A percentile compares a stretch with the other conserved stretches of the same genome.
Conservation (phyloP, 1,139 yeast genomes). For the Geotrichum reessii region DNA sequence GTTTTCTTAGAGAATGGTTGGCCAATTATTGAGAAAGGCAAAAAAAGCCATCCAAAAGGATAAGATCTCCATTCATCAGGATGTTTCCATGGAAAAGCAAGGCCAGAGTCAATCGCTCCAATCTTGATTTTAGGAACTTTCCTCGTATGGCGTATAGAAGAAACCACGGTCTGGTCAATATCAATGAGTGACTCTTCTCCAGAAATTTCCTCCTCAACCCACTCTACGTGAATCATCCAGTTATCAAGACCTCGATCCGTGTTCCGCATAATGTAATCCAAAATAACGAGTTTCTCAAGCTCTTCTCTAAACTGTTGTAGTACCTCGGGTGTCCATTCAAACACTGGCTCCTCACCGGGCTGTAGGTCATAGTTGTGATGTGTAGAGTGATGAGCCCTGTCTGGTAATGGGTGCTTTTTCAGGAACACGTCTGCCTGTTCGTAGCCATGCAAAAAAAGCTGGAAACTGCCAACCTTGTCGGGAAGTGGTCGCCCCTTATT, state of each 20-base stretch:
- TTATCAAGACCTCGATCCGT: conserved; percentile 73
- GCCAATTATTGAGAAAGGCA: conserved; percentile 60
- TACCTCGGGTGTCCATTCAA: conserved; percentile 52
- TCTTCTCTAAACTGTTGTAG: conserved; percentile 54
- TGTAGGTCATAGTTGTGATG: conserved; percentile 21
- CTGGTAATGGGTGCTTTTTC: conserved; percentile 52
- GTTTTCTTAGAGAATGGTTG: conserved; percentile 60
- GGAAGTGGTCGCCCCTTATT: conserved; percentile 35
- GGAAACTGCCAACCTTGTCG: conserved; percentile 61
- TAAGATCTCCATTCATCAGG: conserved; percentile 80
- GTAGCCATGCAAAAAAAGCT: conserved; percentile 55
- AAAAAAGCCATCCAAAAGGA: conserved; percentile 73
- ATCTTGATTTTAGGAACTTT: conserved; percentile 44
- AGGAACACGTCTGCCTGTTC: conserved; percentile 59
- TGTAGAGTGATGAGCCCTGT: conserved; percentile 5
- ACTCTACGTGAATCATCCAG: conserved; percentile 65
- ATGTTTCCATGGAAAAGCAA: conserved; percentile 77
- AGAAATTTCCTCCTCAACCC: conserved; percentile 35
- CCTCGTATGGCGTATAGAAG: neutral
- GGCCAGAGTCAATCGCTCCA: conserved; percentile 74
- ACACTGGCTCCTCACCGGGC: conserved; percentile 29
- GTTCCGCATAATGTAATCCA: conserved; percentile 68
- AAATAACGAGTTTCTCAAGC: conserved; percentile 61
- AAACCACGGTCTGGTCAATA: neutral
- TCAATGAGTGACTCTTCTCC: conserved; percentile 19